Evolutionary conservation across 169 alveolate species (phyloP).

Genomic region (Eimeria sp.): DNA sequence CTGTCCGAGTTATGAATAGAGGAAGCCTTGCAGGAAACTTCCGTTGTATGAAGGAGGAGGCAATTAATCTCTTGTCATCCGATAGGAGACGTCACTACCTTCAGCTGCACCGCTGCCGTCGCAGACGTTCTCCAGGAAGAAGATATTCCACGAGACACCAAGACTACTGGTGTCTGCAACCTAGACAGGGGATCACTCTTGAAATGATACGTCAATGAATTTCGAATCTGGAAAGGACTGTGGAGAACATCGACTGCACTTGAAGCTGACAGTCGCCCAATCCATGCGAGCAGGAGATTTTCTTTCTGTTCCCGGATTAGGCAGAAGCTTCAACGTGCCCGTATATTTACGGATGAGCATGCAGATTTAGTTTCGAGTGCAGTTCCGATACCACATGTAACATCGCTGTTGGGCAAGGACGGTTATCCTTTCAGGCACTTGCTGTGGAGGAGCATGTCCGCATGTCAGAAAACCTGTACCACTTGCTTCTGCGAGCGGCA

Average conservation of each 20-base stretch:
- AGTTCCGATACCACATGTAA: neutral
- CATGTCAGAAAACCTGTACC: conserved; percentile 1
- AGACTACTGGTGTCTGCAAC: neutral
- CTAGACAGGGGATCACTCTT: neutral
- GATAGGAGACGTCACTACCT: neutral
- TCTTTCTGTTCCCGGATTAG: neutral
- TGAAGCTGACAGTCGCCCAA: neutral
- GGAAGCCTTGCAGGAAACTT: conserved; percentile 59
- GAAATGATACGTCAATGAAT: neutral
- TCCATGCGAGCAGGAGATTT: neutral
- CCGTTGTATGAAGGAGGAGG: neutral
- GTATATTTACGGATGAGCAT: conserved; percentile 5
- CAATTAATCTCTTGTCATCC: neutral
- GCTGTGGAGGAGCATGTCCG: neutral
- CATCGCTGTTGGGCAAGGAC: neutral
- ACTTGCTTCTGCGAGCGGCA: neutral
- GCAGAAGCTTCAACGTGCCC: neutral
- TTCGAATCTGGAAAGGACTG: neutral
- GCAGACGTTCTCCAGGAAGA: conserved; percentile 1
- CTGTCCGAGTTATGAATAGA: neutral
- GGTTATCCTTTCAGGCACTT: neutral
- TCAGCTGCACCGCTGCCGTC: conserved; percentile 18
- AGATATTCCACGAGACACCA: neutral
- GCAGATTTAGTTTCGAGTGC: neutral
- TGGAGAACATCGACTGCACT: neutral